These are phyloP conservation scores for Colletotrichum sp. DNA, from an alignment of 2,329 filamentous ascomycete species.

Conservation along the genomic window DNA sequence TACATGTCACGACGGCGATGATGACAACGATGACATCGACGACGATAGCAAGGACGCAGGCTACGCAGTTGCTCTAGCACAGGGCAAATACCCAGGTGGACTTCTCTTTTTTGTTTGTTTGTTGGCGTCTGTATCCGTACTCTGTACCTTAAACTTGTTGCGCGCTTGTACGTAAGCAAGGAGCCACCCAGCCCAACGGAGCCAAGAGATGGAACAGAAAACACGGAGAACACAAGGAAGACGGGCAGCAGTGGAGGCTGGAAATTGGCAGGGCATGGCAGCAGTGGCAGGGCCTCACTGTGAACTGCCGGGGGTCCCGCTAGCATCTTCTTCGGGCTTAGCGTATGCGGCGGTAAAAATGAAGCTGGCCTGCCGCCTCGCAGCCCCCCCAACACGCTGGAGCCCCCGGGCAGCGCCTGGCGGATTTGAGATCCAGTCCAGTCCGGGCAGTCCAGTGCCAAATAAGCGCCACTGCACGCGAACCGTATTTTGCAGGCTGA, in stretches of 20 bases:
- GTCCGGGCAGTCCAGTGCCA: background rate
- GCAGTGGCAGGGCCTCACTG: background rate
- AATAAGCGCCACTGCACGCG: conserved; percentile 22
- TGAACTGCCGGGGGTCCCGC: conserved; percentile 16
- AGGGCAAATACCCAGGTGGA: no score
- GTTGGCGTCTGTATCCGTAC: background rate
- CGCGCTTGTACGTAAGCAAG: background rate
- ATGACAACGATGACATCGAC: background rate
- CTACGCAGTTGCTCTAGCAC: background rate
- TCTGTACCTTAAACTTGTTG: background rate
- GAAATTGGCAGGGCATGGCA: background rate
- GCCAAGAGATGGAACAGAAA: background rate
- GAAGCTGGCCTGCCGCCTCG: conserved; percentile 7
- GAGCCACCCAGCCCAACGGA: background rate
- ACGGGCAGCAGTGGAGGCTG: background rate
- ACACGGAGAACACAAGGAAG: background rate
- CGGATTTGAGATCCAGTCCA: conserved; percentile 13
- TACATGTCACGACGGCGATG: background rate
- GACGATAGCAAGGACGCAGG: background rate
- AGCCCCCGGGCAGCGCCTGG: background rate
- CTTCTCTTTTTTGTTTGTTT: background rate
- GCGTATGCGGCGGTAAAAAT: conserved; percentile 3
- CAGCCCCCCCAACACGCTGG: background rate
- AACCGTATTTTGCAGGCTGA: conserved; percentile 22
- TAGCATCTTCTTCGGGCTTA: background rate